phyloP scores from a whole-genome alignment of 495 filamentous ascomycete species.

The Neurospora sp. region DNA sequence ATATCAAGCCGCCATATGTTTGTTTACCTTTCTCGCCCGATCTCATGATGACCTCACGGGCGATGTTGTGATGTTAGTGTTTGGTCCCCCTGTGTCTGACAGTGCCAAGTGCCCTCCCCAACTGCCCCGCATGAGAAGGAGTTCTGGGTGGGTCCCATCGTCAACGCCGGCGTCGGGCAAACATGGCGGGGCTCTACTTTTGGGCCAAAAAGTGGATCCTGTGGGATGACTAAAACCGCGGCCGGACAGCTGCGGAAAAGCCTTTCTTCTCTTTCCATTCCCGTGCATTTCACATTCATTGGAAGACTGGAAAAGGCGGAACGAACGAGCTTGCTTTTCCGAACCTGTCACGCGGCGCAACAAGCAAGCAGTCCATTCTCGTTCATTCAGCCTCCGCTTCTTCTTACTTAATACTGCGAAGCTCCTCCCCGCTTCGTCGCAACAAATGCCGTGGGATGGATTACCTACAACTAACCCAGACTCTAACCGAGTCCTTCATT shows the following conservation, averaged over 20 bases:
- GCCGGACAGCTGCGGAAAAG: neutral
- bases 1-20: neutral
- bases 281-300: neutral
- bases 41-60: neutral
- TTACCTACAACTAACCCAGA: constrained; percentile 33
- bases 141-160: neutral
- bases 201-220: neutral
- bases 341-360: neutral
- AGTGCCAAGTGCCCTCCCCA: neutral
- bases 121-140: neutral
- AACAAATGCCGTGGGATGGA: constrained; percentile 28
- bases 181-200: constrained; percentile 1
- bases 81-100: neutral
- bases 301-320: neutral
- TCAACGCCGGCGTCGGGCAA: neutral
- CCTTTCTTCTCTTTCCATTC: neutral
- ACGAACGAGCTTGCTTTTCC: neutral
- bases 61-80: neutral
- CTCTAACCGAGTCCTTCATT: constrained; percentile 52
- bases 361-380: constrained; percentile 9
- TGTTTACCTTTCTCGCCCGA: neutral
- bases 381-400: neutral
- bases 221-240: constrained; percentile 1
- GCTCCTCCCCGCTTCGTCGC: neutral
- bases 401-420: neutral